Evolutionary conservation across 225 moss, liverwort and hornwort genomes (phyloP).

Genomic region (Takakia lepidozioides): DNA sequence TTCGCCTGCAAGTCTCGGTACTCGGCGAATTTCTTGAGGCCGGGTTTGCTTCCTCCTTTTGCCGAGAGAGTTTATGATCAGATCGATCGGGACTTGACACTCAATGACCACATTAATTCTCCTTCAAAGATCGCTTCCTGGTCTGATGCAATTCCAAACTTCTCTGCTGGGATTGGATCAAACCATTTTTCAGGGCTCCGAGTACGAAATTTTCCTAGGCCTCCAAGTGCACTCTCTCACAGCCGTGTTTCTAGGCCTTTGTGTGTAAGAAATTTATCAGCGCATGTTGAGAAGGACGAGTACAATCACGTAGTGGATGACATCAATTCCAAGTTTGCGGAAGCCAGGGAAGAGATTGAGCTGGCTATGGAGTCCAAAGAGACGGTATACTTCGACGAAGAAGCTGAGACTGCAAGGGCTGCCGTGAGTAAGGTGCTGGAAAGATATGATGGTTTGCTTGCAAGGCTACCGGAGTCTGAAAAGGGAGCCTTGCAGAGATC

Average conservation of each 20-base stretch:
- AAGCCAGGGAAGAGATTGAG: conserved; percentile 64
- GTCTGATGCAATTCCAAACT: too few relatives aligned
- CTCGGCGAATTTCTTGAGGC: too few relatives aligned
- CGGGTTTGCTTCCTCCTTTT: too few relatives aligned
- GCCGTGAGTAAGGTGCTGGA: conserved; percentile 48
- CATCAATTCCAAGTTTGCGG: conserved; percentile 57
- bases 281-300: conserved; percentile 44
- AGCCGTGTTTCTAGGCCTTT: conserved; percentile 1
- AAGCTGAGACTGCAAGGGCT: conserved; percentile 43
- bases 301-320: conserved; percentile 46
- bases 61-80: too few relatives aligned
- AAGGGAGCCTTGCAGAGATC: conserved; percentile 54
- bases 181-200: too few relatives aligned
- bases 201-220: background rate
- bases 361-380: conserved; percentile 58
- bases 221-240: background rate
- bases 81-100: too few relatives aligned
- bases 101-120: too few relatives aligned
- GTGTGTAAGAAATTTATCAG: conserved; percentile 20
- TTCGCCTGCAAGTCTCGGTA: too few relatives aligned
- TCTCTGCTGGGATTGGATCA: too few relatives aligned
- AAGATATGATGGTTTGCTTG: conserved; percentile 31
- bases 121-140: too few relatives aligned
- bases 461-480: conserved; percentile 34
- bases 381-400: conserved; percentile 58